Base-by-base conservation (phyloP, 1,284 basidiomycete genomes). In the Cryptococcus amylolentus region DNA sequence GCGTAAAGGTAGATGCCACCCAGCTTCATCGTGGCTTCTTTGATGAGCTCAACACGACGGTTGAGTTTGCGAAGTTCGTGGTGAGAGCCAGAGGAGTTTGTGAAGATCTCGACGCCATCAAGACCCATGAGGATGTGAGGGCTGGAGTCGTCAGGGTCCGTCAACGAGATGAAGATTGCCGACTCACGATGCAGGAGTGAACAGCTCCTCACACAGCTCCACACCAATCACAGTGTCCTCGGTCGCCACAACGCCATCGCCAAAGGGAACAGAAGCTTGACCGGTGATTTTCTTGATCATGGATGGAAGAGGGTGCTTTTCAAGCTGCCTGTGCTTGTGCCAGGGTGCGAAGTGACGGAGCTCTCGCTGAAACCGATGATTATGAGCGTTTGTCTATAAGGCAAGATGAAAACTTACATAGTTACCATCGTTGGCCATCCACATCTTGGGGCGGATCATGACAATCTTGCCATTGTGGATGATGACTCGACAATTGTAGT, bases 401-500 rank as follows among this genome's bases (percentile, higher is more conserved):
- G 12, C 23, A 47, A 23, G 37, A 4, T n/a, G 35, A 3, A 8
- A 41, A 46, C 61, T 63, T 58, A 78, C 76, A 75, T 98, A 98
- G 75, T 98, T 98, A 10, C 95, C 95, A 68, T 98, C 93, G 70
- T 98, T 98, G 3, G 95, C 95, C 58, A 98, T 82, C 95, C 95
- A 98, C 92, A 98, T 94, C 79, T 98, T 98, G 0, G 95, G 96
- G 12, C 96, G 85, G 65, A 98, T 97, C 65, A 96, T 83, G 1
- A 97, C 77, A 62, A 98, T 92, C 77, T 91, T 84, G 48, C 85
- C 82, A 76, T 95, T 82, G 70, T 92, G 82, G 41, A 95, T 84
- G 68, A 98, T 87, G 38, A 98, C 81, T 18, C 96, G 86, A 75
- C 93, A 97, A 73, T 98, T 98, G 80, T 98, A 98, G 60, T 89